Conservation (phyloP, 2,329 filamentous ascomycete species). For the Thermothelomyces thermophilus region DNA sequence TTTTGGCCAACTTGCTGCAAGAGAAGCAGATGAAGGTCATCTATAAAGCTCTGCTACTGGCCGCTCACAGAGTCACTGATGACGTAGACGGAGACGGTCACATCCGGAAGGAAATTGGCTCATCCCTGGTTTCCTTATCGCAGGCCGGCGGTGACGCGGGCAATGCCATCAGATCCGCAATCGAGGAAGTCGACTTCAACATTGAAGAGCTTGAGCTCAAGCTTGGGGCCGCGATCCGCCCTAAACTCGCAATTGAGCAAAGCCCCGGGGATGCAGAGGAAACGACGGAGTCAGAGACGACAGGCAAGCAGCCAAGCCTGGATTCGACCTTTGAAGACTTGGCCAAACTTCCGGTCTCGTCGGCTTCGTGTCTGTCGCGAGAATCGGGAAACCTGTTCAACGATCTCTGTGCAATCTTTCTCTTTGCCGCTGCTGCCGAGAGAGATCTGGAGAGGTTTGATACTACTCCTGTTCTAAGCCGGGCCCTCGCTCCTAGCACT, state of each 20-base stretch:
- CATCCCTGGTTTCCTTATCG: constrained; percentile 59
- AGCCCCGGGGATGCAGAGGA: constrained; percentile 43
- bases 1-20: constrained; percentile 54
- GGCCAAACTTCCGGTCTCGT: constrained; percentile 25
- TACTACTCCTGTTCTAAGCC: constrained; percentile 47
- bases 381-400: constrained; percentile 48
- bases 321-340: constrained; percentile 35
- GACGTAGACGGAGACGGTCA: constrained; percentile 47
- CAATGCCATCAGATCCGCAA: constrained; percentile 58
- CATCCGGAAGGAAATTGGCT: constrained; percentile 57
- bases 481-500: constrained; percentile 48
- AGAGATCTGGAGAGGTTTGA: constrained; percentile 46
- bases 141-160: constrained; percentile 53
- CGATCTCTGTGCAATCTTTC: constrained; percentile 53
- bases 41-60: constrained; percentile 58
- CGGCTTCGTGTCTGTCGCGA: constrained; percentile 46
- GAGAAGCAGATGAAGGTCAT: constrained; percentile 58
- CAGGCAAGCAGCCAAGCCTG: constrained; percentile 33
- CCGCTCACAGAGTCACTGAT: constrained; percentile 52
- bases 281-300: constrained; percentile 30
- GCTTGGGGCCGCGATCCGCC: constrained; percentile 62
- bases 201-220: constrained; percentile 69
- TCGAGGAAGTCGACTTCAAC: constrained; percentile 63
- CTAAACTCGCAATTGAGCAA: constrained; percentile 44
- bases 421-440: constrained; percentile 44